Percentiles rank a stretch among this genome's conserved stretches.
Evolutionary conservation across 495 filamentous ascomycete genomes (phyloP).

Genomic region (Podospora pseudoanserina): DNA sequence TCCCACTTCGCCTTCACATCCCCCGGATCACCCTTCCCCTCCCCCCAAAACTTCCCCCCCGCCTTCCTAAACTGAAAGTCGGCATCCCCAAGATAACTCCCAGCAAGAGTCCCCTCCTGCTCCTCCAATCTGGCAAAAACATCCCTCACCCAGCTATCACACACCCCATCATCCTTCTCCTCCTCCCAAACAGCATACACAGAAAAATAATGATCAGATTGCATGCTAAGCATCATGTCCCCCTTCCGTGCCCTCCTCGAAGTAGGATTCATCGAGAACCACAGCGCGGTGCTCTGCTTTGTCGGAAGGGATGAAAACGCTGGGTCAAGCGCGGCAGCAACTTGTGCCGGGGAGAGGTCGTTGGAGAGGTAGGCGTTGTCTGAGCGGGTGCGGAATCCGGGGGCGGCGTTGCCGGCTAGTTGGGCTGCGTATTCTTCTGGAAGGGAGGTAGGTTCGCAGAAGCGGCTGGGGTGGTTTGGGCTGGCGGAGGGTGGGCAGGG

Average conservation of each 20-base stretch:
- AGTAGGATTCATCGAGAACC: constrained; percentile 48
- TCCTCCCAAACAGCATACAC: constrained; percentile 51
- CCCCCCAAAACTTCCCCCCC: constrained; percentile 44
- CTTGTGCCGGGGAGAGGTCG: constrained; percentile 31
- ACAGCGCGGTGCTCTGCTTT: constrained; percentile 41
- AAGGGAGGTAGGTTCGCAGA: constrained; percentile 40
- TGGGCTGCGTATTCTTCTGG: constrained; percentile 42
- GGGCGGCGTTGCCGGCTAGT: constrained; percentile 42
- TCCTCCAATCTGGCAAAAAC: constrained; percentile 41
- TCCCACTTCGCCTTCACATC: constrained; percentile 46
- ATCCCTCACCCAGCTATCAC: constrained; percentile 39
- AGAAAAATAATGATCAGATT: constrained; percentile 54
- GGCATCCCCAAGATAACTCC: constrained; percentile 52
- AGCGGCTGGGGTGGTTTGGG: constrained; percentile 25
- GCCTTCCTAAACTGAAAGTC: constrained; percentile 43
- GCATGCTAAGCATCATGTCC: constrained; percentile 52
- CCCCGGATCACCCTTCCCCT: constrained; percentile 33
- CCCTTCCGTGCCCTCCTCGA: constrained; percentile 15
- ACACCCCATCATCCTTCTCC: constrained; percentile 39
- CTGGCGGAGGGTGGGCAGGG: constrained; percentile 39
- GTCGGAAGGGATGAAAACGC: constrained; percentile 45
- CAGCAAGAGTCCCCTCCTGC: constrained; percentile 14
- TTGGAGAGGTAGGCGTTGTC: constrained; percentile 51
- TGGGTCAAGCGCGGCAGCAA: constrained; percentile 39
- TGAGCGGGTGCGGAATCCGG: constrained; percentile 42